These are phyloP conservation scores for Parsonsia alboflavescens DNA, from an alignment of 257 asterid genomes.

Conservation along the genomic window DNA sequence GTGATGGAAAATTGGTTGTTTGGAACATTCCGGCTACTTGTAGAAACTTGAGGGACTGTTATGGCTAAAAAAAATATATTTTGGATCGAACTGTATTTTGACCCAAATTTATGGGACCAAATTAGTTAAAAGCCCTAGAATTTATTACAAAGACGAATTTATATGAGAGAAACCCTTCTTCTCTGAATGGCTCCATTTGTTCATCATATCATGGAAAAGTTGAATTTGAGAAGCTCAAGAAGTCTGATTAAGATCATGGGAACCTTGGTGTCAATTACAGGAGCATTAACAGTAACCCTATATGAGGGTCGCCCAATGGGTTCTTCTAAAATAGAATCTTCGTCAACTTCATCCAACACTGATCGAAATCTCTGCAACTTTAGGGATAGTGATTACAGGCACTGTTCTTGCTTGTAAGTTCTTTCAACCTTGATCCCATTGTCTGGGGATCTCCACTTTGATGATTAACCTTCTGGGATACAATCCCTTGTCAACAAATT, in stretches of 20 bases:
- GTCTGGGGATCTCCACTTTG: constrained; percentile 10
- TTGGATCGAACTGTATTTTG: no score
- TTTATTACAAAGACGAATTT: no score
- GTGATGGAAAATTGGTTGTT: no score
- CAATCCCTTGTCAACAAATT: constrained; percentile 2
- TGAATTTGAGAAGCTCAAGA: constrained; percentile 4
- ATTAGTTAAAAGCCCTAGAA: no score
- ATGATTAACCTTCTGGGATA: neutral
- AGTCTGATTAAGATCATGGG: constrained; percentile 15
- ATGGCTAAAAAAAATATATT: no score
- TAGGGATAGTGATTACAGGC: neutral
- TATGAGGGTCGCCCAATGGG: constrained; percentile 7
- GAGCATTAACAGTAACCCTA: constrained; percentile 17
- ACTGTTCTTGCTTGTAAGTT: constrained; percentile 14
- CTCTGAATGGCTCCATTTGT: no score
- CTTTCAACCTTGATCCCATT: constrained; percentile 11
- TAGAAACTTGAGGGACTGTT: no score
- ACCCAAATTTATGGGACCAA: no score
- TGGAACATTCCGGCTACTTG: no score
- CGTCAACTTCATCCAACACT: neutral
- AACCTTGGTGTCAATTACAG: constrained; percentile 13
- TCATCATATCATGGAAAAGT: constrained; percentile 23
- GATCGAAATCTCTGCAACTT: constrained; percentile 18
- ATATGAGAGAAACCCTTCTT: no score
- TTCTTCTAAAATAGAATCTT: neutral